Percentiles rank a stretch among this genome's conserved stretches.
Evolutionary conservation across 2,329 filamentous ascomycete genomes (phyloP).

Genomic region (Teratosphaeria pseudoeucalypti): DNA sequence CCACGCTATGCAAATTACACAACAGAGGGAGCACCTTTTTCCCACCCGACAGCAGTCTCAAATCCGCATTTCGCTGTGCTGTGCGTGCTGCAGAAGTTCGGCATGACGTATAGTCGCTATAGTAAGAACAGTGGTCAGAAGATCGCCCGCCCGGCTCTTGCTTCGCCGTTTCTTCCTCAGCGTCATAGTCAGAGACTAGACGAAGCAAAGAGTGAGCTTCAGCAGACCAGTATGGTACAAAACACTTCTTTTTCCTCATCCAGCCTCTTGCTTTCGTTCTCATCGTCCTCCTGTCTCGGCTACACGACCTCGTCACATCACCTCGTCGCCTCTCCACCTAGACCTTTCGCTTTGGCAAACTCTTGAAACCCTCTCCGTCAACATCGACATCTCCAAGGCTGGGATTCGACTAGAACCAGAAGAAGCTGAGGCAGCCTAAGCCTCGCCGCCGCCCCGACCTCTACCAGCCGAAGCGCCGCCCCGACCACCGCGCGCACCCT

Average conservation of each 20-base stretch:
- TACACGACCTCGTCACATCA: neutral
- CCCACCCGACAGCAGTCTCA: neutral
- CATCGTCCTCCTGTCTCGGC: neutral
- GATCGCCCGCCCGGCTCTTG: neutral
- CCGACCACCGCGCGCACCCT: constrained; percentile 39
- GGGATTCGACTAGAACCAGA: neutral
- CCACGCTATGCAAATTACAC: neutral
- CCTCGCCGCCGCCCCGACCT: neutral
- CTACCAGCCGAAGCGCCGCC: constrained; percentile 17
- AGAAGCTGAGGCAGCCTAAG: neutral
- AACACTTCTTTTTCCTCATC: neutral
- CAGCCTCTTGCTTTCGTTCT: neutral
- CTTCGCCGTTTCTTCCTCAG: neutral
- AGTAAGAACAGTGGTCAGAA: neutral
- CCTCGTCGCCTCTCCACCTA: neutral
- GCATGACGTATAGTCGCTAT: neutral
- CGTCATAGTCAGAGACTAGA: neutral
- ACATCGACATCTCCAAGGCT: neutral
- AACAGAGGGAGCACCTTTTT: neutral
- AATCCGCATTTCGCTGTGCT: neutral
- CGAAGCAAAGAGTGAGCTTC: neutral
- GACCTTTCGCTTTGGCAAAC: neutral
- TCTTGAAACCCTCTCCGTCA: neutral
- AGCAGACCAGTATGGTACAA: neutral
- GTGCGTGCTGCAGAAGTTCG: neutral